Percentiles rank a stretch among this genome's conserved stretches.
phyloP scores from a whole-genome alignment of 2,329 filamentous ascomycete species.

The Zasmidium citrigriseum region DNA sequence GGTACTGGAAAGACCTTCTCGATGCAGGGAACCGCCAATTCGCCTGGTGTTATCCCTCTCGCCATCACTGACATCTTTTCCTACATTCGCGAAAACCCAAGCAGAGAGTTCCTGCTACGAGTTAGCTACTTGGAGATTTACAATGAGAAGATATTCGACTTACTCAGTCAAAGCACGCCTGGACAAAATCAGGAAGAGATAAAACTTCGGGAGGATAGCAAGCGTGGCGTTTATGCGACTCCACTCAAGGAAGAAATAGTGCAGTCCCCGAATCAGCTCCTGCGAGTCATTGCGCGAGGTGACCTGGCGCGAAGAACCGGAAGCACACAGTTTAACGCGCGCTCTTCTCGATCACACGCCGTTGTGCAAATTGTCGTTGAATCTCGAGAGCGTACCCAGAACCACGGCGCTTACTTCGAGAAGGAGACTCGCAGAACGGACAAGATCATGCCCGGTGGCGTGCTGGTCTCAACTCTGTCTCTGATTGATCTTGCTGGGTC shows the following conservation, averaged over 20 bases:
- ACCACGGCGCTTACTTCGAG: conserved; percentile 42
- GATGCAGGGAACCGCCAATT: conserved; percentile 96
- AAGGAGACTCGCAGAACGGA: conserved; percentile 63
- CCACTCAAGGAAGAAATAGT: conserved; percentile 98
- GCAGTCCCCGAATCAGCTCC: conserved; percentile 90
- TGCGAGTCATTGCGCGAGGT: conserved; percentile 91
- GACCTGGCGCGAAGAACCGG: conserved; percentile 87
- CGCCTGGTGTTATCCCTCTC: conserved; percentile 92
- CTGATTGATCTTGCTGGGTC: conserved; percentile 96
- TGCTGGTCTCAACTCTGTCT: conserved; percentile 91
- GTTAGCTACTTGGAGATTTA: conserved; percentile 99
- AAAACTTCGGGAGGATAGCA: conserved; percentile 93
- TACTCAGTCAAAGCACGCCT: conserved; percentile 71
- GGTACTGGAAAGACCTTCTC: conserved; percentile 99
- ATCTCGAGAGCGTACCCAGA: conserved; percentile 75
- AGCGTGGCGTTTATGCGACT: conserved; percentile 92
- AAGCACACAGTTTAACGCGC: conserved; percentile 94
- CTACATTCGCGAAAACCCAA: conserved; percentile 95
- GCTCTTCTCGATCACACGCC: conserved; percentile 95
- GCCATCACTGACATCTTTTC: conserved; percentile 99
- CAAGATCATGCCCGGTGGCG: conserved; percentile 74
- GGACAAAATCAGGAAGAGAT: conserved; percentile 80
- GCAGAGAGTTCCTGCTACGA: conserved; percentile 87
- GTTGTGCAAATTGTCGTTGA: conserved; percentile 99
- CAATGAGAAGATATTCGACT: conserved; percentile 94